A percentile compares a stretch with the other conserved stretches of the same genome.
These are phyloP conservation scores for Puccinia polysora DNA, from an alignment of 1,284 basidiomycete species.

Conservation along the genomic window DNA sequence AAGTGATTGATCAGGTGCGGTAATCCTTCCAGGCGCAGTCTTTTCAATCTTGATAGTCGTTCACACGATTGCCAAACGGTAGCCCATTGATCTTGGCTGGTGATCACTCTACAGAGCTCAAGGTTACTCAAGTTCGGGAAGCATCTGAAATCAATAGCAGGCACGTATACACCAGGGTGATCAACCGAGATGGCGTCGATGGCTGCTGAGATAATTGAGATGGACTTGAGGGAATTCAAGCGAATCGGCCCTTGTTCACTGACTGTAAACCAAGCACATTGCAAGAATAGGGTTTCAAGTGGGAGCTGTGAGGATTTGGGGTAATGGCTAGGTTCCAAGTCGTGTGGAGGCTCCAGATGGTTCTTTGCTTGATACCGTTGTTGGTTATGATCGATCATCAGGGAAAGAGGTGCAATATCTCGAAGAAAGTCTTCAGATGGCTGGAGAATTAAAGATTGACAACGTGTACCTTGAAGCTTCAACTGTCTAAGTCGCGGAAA, in stretches of 20 bases:
- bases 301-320: neutral
- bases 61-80: neutral
- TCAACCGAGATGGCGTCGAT: neutral
- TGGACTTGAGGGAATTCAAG: neutral
- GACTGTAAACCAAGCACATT: neutral
- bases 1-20: constrained; percentile 16
- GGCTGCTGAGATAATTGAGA: neutral
- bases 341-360: neutral
- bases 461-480: neutral
- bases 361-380: too few species aligned
- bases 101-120: neutral
- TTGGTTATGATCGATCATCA: too few species aligned
- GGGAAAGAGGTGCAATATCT: neutral
- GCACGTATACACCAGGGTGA: neutral
- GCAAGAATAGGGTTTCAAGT: constrained; percentile 4
- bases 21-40: neutral
- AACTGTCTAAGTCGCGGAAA: constrained; percentile 8
- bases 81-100: constrained; percentile 6
- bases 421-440: neutral
- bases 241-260: neutral
- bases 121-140: neutral
- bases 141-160: constrained; percentile 11
- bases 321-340: neutral
- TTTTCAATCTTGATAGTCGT: neutral
- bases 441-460: neutral